phyloP scores from a whole-genome alignment of 805 yeast species.

The Yamadazyma insecticola region DNA sequence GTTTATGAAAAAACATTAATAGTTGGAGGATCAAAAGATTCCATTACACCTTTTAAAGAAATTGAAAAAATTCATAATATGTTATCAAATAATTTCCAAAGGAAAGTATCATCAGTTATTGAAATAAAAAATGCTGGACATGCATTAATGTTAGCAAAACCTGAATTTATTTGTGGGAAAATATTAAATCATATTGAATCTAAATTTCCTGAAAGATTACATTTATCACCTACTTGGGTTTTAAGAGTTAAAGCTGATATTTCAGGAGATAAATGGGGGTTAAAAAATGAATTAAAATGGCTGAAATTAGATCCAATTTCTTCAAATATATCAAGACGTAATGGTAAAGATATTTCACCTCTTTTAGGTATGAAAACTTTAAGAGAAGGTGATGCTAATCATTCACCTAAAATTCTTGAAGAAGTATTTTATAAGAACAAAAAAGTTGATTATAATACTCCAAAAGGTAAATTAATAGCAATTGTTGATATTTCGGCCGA shows the following conservation, averaged over 20 bases:
- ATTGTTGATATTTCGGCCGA: constrained; percentile 68
- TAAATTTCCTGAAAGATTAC: constrained; percentile 42
- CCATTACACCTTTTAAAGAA: constrained; percentile 45
- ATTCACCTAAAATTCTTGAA: constrained; percentile 58
- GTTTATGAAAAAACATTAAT: constrained; percentile 45
- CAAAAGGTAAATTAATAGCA: constrained; percentile 43
- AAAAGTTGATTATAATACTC: constrained; percentile 3
- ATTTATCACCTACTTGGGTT: constrained; percentile 70
- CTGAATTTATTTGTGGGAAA: constrained; percentile 59
- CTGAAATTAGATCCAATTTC: constrained; percentile 50
- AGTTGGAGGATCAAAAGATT: constrained; percentile 56
- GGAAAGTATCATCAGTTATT: constrained; percentile 27
- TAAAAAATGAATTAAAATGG: constrained; percentile 76
- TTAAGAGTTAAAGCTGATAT: constrained; percentile 56
- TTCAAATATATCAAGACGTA: constrained; percentile 29
- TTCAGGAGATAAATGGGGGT: constrained; percentile 72
- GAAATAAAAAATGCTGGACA: constrained; percentile 56
- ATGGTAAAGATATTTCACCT: constrained; percentile 35
- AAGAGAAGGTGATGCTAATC: constrained; percentile 56
- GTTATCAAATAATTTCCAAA: constrained; percentile 17
- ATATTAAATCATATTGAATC: constrained; percentile 53
- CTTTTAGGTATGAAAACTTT: constrained; percentile 72
- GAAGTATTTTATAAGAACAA: constrained; percentile 23
- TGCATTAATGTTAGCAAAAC: constrained; percentile 57
- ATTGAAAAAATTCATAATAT: constrained; percentile 26